phyloP scores from a whole-genome alignment of 352 stramenopile species.

The Phytophthora europaea region DNA sequence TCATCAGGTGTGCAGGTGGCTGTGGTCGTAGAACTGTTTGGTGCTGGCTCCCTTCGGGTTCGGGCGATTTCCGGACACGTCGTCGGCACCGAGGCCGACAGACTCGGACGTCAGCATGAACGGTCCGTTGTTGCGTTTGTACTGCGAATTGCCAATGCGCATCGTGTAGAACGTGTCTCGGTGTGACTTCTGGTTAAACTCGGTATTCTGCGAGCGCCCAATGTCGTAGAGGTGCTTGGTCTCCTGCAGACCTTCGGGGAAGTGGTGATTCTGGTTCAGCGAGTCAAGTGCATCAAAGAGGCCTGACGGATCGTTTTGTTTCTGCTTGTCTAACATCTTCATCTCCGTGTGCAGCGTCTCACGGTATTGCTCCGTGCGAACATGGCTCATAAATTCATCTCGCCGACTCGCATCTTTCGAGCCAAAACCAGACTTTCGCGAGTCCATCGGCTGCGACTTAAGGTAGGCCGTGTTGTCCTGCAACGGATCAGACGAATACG shows the following conservation, averaged over 20 bases:
- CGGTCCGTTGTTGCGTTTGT: slow-evolving; percentile 81
- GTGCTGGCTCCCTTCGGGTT: slow-evolving; percentile 82
- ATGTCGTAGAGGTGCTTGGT: slow-evolving; percentile 89
- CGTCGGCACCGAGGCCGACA: slow-evolving; percentile 69
- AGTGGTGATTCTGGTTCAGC: slow-evolving; percentile 58
- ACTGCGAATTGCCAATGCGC: slow-evolving; percentile 79
- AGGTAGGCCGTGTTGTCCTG: slow-evolving; percentile 91
- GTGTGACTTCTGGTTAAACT: slow-evolving; percentile 89
- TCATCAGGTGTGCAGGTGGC: slow-evolving; percentile 64
- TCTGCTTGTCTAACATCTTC: slow-evolving; percentile 83
- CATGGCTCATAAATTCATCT: slow-evolving; percentile 93
- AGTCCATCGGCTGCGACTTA: slow-evolving; percentile 87
- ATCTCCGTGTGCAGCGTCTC: slow-evolving; percentile 89
- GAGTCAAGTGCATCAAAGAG: slow-evolving; percentile 54
- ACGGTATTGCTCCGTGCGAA: slow-evolving; percentile 92
- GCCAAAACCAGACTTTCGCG: slow-evolving; percentile 92
- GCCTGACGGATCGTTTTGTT: slow-evolving; percentile 47
- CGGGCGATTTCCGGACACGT: slow-evolving; percentile 69
- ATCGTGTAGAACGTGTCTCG: slow-evolving; percentile 89
- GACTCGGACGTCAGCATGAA: slow-evolving; percentile 85
- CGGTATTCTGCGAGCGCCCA: slow-evolving; percentile 76
- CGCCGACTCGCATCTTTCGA: slow-evolving; percentile 91
- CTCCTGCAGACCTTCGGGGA: slow-evolving; percentile 77
- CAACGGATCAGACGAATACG: slow-evolving; percentile 88
- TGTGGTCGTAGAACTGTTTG: slow-evolving; percentile 88